Percentiles rank a stretch among this genome's conserved stretches.
phyloP scores from a whole-genome alignment of 1,284 basidiomycete genomes.

The Cryptococcus maquisensis region DNA sequence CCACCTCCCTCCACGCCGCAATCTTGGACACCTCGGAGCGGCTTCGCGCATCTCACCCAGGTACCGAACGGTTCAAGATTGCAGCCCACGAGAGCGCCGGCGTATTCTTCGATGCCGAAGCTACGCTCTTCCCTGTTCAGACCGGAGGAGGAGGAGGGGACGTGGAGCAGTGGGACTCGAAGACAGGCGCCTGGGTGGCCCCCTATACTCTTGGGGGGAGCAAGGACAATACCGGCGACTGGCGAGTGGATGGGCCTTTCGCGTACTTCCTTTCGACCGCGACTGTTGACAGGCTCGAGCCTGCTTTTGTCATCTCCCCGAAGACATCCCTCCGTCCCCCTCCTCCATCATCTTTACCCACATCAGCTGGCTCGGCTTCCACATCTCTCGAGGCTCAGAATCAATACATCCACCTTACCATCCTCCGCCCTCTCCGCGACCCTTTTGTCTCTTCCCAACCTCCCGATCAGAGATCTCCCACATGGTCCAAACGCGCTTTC shows the following conservation, averaged over 20 bases:
- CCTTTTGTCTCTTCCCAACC: conserved; percentile 50
- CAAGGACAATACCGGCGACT: conserved; percentile 41
- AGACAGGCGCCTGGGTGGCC: conserved; percentile 52
- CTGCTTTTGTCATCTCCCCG: conserved; percentile 70
- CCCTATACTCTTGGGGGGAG: conserved; percentile 25
- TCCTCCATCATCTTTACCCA: conserved; percentile 13
- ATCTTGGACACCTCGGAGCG: conserved; percentile 76
- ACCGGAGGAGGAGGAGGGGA: conserved; percentile 13
- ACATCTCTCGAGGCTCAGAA: conserved; percentile 15
- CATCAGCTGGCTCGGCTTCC: background rate
- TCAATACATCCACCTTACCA: conserved; percentile 66
- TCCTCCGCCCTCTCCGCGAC: conserved; percentile 75
- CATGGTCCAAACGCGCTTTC: conserved; percentile 40
- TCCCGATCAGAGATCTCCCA: conserved; percentile 43
- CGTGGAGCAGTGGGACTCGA: conserved; percentile 60
- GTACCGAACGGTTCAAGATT: conserved; percentile 78
- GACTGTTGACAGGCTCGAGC: conserved; percentile 78
- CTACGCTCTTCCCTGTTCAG: conserved; percentile 50
- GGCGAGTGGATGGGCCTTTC: conserved; percentile 71
- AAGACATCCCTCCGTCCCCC: conserved; percentile 32
- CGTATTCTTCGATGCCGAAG: conserved; percentile 65
- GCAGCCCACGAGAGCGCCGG: conserved; percentile 72
- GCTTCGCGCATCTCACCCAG: conserved; percentile 64
- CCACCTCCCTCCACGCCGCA: conserved; percentile 72
- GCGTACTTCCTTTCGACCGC: conserved; percentile 76